These are phyloP conservation scores for Heterobasidion occidentale DNA, from an alignment of 1,284 basidiomycete genomes.

Conservation along the genomic window DNA sequence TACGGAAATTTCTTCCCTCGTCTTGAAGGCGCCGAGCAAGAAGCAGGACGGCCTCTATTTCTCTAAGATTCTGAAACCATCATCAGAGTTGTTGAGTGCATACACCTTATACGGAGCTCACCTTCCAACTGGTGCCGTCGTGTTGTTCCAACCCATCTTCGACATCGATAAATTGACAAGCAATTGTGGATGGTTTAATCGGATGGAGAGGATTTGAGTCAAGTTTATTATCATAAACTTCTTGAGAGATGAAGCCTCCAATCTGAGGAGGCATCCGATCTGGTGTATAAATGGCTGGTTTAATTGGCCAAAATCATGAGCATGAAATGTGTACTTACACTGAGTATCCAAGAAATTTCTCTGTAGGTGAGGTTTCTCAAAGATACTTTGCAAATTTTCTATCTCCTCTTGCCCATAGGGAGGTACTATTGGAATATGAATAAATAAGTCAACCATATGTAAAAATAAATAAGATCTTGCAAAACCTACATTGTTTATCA, in stretches of 20 bases:
- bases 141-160: slow-evolving; percentile 28
- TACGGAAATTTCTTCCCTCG: slow-evolving; percentile 30
- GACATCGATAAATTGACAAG: slow-evolving; percentile 41
- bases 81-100: background rate
- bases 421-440: slow-evolving; percentile 5
- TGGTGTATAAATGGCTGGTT: slow-evolving; percentile 14
- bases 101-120: slow-evolving; percentile 17
- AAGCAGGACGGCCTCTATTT: slow-evolving; percentile 16
- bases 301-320: no score
- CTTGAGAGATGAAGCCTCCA: slow-evolving; percentile 59
- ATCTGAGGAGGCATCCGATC: slow-evolving; percentile 76
- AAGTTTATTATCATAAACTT: slow-evolving; percentile 48
- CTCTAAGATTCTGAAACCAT: slow-evolving; percentile 15
- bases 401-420: slow-evolving; percentile 8
- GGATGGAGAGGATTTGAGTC: slow-evolving; percentile 4
- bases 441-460: background rate
- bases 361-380: slow-evolving; percentile 7
- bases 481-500: slow-evolving; percentile 33
- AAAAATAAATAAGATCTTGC: background rate
- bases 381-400: slow-evolving; percentile 9
- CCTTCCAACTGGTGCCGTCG: slow-evolving; percentile 35
- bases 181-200: slow-evolving; percentile 20
- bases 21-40: slow-evolving; percentile 28
- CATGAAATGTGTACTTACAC: slow-evolving; percentile 6
- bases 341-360: slow-evolving; percentile 18